A percentile compares a stretch with the other conserved stretches of the same genome.
Evolutionary conservation across 176 grass and related monocot genomes (phyloP).

Genomic region (Tillandsia leiboldiana): DNA sequence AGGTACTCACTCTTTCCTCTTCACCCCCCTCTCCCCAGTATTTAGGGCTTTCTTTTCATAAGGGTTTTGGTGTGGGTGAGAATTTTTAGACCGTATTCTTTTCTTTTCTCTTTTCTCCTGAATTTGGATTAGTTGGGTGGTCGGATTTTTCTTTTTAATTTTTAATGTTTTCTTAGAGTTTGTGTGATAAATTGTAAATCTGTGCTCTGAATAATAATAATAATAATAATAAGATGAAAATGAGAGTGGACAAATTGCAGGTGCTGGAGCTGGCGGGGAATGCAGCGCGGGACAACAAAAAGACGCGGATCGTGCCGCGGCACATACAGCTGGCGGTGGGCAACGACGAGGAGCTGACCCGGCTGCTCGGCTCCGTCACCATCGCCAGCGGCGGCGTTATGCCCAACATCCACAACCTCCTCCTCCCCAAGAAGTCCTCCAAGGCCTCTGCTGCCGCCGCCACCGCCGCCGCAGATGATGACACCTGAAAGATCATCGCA

Average conservation of each 20-base stretch:
- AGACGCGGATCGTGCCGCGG: slow-evolving; percentile 90
- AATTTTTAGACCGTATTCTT: neutral
- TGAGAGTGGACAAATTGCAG: slow-evolving; percentile 7
- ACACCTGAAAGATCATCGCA: slow-evolving; percentile 33
- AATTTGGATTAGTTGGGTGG: too few relatives aligned
- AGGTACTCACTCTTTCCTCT: slow-evolving; percentile 32
- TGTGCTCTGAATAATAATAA: neutral
- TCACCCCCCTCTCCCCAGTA: neutral
- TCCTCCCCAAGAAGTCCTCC: slow-evolving; percentile 86
- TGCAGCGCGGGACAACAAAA: slow-evolving; percentile 96
- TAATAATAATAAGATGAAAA: neutral
- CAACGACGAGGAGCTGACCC: slow-evolving; percentile 92
- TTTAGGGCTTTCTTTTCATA: neutral
- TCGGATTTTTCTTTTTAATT: too few relatives aligned
- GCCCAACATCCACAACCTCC: slow-evolving; percentile 99
- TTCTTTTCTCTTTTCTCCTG: too few relatives aligned
- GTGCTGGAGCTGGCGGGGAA: slow-evolving; percentile 93
- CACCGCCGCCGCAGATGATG: slow-evolving; percentile 35
- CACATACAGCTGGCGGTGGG: slow-evolving; percentile 95
- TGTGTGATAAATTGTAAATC: neutral
- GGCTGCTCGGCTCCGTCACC: slow-evolving; percentile 81
- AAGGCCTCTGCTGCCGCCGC: slow-evolving; percentile 32
- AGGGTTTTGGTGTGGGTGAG: neutral
- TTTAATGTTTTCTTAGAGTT: too few relatives aligned
- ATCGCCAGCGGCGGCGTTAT: slow-evolving; percentile 96